Percentiles rank a stretch among this genome's conserved stretches.
Conservation (phyloP, 768 basidiomycete species). For the Amanita thiersii region DNA sequence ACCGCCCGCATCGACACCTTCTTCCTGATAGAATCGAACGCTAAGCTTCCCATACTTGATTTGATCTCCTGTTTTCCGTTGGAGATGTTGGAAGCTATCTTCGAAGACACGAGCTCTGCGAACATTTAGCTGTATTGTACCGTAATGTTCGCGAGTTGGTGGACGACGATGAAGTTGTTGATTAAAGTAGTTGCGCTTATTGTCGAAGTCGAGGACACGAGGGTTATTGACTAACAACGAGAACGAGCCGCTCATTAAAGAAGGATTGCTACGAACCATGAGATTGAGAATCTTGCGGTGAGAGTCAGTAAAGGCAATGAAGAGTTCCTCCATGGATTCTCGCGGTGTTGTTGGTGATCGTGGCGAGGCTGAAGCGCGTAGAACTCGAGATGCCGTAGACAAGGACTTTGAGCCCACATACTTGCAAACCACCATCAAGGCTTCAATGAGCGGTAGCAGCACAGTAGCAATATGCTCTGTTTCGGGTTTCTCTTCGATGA, state of each 20-base stretch:
- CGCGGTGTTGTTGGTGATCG: constrained; percentile 57
- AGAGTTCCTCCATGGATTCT: constrained; percentile 84
- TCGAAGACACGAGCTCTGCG: constrained; percentile 91
- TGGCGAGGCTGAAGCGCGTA: constrained; percentile 65
- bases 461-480: constrained; percentile 88
- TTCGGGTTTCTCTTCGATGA: constrained; percentile 73
- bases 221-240: constrained; percentile 93
- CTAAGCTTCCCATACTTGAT: constrained; percentile 98
- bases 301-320: constrained; percentile 86
- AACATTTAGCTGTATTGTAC: constrained; percentile 82
- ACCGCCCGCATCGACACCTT: constrained; percentile 97
- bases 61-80: constrained; percentile 86
- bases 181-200: constrained; percentile 94
- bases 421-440: constrained; percentile 98
- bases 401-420: constrained; percentile 71
- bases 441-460: constrained; percentile 88
- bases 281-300: constrained; percentile 92
- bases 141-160: constrained; percentile 70
- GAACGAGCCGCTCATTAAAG: constrained; percentile 97
- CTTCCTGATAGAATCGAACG: constrained; percentile 93
- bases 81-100: constrained; percentile 91
- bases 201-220: constrained; percentile 96
- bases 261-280: constrained; percentile 98
- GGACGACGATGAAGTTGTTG: constrained; percentile 87
- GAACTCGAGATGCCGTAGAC: constrained; percentile 34